These are phyloP conservation scores for Salix udensis DNA, from an alignment of 345 rosid species.

Conservation along the genomic window DNA sequence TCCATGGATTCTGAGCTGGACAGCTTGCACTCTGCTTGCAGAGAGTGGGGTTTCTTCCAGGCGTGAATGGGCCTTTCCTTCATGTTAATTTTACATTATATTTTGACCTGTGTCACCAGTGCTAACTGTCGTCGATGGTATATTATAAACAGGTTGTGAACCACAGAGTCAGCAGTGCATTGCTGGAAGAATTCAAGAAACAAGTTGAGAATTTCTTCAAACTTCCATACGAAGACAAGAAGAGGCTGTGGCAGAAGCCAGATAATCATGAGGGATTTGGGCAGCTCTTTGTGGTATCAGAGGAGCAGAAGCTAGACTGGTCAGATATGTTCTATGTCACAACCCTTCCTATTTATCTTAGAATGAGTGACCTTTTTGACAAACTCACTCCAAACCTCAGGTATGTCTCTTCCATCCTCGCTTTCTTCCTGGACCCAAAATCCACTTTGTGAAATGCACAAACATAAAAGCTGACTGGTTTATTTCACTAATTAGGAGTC, in stretches of 20 bases:
- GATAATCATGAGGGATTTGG: conserved; percentile 55
- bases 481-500: no score
- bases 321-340: conserved; percentile 45
- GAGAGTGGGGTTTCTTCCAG: conserved; percentile 47
- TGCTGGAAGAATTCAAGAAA: conserved; percentile 38
- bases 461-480: no score
- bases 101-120: not conserved
- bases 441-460: no score
- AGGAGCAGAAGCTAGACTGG: conserved; percentile 62
- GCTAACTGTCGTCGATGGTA: not conserved
- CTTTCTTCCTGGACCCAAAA: not conserved
- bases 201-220: conserved; percentile 39
- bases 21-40: conserved; percentile 39
- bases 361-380: conserved; percentile 28
- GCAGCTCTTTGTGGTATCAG: conserved; percentile 45
- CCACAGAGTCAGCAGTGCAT: conserved; percentile 35
- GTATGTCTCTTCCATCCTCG: conserved; percentile 5
- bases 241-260: conserved; percentile 46
- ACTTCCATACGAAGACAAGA: conserved; percentile 43
- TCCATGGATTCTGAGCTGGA: conserved; percentile 24
- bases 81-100: not conserved
- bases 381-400: conserved; percentile 45
- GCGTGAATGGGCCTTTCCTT: not conserved
- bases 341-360: conserved; percentile 35
- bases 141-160: conserved; percentile 25